Conservation (phyloP, 2,329 filamentous ascomycete genomes). For the Aspergillus sp. region DNA sequence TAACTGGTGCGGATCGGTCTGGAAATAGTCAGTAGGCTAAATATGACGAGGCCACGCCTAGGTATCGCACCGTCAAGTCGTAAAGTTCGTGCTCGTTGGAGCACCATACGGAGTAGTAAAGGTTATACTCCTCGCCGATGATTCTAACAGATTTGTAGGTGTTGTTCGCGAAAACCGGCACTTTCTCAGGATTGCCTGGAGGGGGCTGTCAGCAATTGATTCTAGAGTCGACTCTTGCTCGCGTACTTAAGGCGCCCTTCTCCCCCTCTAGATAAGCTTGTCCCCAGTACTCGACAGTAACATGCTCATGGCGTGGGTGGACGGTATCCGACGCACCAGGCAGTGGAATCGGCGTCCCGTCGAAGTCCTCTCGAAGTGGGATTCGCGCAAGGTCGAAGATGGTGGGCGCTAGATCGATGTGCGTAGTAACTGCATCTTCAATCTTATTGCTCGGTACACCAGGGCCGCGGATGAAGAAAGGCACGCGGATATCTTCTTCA, state of each 20-base stretch:
- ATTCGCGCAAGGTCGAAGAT: constrained; percentile 46
- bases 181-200: neutral
- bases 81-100: constrained; percentile 36
- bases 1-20: constrained; percentile 39
- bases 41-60: neutral
- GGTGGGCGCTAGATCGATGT: constrained; percentile 58
- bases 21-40: neutral
- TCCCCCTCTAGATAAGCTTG: constrained; percentile 16
- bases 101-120: constrained; percentile 39
- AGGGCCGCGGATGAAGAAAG: constrained; percentile 11
- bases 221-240: neutral
- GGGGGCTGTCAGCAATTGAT: neutral
- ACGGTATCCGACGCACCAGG: constrained; percentile 18
- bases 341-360: constrained; percentile 53
- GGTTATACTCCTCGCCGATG: constrained; percentile 27
- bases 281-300: constrained; percentile 61
- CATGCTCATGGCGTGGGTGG: constrained; percentile 48
- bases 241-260: constrained; percentile 5
- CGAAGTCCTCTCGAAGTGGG: constrained; percentile 50
- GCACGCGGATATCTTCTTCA: constrained; percentile 16
- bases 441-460: neutral
- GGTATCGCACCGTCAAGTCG: constrained; percentile 24
- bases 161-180: constrained; percentile 6
- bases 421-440: constrained; percentile 5
- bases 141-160: constrained; percentile 23